These are phyloP conservation scores for Kwoniella sp. DNA, from an alignment of 768 basidiomycete genomes.

Conservation along the genomic window DNA sequence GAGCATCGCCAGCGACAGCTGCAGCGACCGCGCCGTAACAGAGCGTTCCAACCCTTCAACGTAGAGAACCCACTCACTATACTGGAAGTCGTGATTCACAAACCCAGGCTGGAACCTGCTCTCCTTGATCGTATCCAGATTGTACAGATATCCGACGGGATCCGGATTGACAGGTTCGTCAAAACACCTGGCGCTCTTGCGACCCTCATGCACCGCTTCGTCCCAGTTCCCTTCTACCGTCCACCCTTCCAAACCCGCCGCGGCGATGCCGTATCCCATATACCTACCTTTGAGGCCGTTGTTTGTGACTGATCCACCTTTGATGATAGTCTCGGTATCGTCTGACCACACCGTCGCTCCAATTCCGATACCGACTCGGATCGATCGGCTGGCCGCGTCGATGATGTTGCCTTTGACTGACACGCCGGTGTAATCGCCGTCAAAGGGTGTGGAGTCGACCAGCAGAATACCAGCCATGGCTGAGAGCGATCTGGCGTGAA, in stretches of 20 bases:
- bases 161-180: slow-evolving; percentile 46
- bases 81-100: slow-evolving; percentile 46
- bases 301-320: slow-evolving; percentile 48
- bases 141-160: slow-evolving; percentile 44
- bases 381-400: slow-evolving; percentile 46
- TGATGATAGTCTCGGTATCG: slow-evolving; percentile 48
- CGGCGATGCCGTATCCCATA: slow-evolving; percentile 53
- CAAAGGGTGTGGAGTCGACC: slow-evolving; percentile 52
- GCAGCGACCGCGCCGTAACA: too few relatives aligned
- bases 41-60: background rate
- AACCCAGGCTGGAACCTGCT: slow-evolving; percentile 47
- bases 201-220: slow-evolving; percentile 44
- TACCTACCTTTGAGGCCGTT: slow-evolving; percentile 51
- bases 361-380: slow-evolving; percentile 53
- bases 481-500: slow-evolving; percentile 44
- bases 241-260: slow-evolving; percentile 49
- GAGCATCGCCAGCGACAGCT: too few relatives aligned
- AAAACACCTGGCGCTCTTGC: slow-evolving; percentile 41
- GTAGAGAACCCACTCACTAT: slow-evolving; percentile 35
- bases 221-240: slow-evolving; percentile 51
- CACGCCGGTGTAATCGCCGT: slow-evolving; percentile 50
- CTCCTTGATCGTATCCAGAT: slow-evolving; percentile 28
- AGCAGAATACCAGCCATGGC: slow-evolving; percentile 52
- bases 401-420: slow-evolving; percentile 51
- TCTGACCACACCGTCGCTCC: slow-evolving; percentile 53